phyloP scores from a whole-genome alignment of 2,329 filamentous ascomycete species.

The Botrytis porri region DNA sequence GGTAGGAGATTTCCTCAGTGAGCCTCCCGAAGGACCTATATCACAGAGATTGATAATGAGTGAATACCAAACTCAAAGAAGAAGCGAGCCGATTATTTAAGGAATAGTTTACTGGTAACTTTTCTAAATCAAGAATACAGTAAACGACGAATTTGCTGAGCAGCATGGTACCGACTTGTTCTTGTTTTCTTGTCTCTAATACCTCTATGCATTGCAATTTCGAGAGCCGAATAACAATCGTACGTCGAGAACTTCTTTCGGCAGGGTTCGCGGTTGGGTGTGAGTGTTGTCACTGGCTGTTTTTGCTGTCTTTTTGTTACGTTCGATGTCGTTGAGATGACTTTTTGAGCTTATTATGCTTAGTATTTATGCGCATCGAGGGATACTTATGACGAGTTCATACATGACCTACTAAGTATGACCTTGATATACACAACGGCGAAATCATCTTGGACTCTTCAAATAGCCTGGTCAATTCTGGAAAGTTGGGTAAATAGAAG shows the following conservation, averaged over 20 bases:
- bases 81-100: background rate
- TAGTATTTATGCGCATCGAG: background rate
- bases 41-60: background rate
- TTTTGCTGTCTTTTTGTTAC: background rate
- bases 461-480: background rate
- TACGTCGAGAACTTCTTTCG: background rate
- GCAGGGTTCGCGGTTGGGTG: accelerated
- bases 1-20: no score
- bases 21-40: accelerated
- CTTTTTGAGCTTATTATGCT: background rate
- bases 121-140: background rate
- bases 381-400: background rate
- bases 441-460: background rate
- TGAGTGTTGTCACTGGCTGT: background rate
- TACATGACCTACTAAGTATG: background rate
- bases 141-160: no score
- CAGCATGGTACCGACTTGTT: no score
- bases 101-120: background rate
- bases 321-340: no score
- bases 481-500: background rate
- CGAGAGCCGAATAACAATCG: no score
- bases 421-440: background rate
- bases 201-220: no score
- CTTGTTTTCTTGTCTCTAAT: background rate
- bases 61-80: background rate